Percentiles rank a stretch among this genome's conserved stretches.
phyloP scores from a whole-genome alignment of 768 basidiomycete genomes.

The Rhizopogon rudus region DNA sequence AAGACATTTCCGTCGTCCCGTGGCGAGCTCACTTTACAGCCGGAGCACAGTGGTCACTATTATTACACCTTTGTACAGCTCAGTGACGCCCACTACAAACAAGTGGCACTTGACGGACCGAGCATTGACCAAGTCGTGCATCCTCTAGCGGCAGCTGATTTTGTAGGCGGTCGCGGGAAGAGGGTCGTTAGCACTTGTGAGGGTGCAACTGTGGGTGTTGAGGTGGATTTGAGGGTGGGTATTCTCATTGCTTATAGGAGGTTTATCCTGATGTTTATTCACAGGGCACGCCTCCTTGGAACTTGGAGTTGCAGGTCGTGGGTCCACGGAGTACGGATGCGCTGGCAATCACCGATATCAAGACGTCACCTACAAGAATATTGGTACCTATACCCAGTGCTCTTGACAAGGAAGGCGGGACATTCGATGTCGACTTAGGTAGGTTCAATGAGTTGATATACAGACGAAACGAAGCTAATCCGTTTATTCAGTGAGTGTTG shows the following conservation, averaged over 20 bases:
- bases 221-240: constrained; percentile 74
- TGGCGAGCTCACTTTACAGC: constrained; percentile 80
- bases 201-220: constrained; percentile 68
- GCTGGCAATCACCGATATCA: constrained; percentile 50
- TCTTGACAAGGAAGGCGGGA: constrained; percentile 64
- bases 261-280: constrained; percentile 1
- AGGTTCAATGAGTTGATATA: constrained; percentile 13
- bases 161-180: constrained; percentile 49
- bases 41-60: constrained; percentile 87
- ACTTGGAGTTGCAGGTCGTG: constrained; percentile 75
- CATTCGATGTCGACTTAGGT: constrained; percentile 79
- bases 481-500: constrained; percentile 62
- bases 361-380: constrained; percentile 48
- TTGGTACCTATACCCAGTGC: constrained; percentile 63
- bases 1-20: constrained; percentile 65
- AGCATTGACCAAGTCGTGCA: constrained; percentile 87
- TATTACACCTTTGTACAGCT: constrained; percentile 75
- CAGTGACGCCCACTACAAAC: constrained; percentile 81
- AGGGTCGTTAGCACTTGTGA: constrained; percentile 72
- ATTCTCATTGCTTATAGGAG: background rate
- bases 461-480: constrained; percentile 7
- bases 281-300: constrained; percentile 90
- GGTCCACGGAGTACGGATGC: constrained; percentile 65
- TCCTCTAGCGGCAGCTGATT: constrained; percentile 78
- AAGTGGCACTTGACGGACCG: constrained; percentile 66